A percentile compares a stretch with the other conserved stretches of the same genome.
Conservation (phyloP, 352 stramenopile genomes). For the Thraustotheca clavata region DNA sequence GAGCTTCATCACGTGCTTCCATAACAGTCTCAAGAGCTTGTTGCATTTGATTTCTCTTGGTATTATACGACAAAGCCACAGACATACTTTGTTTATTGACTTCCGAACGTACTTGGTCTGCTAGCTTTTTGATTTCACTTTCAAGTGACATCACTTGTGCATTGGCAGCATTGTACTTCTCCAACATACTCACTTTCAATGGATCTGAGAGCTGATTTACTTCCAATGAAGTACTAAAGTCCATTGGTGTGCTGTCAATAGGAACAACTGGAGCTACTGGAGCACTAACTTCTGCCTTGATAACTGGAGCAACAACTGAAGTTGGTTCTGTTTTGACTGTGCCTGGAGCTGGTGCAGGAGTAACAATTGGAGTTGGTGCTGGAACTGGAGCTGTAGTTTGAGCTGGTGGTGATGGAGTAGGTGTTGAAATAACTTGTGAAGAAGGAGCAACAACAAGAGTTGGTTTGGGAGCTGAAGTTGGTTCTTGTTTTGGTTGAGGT, state of each 20-base stretch:
- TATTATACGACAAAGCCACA: not conserved
- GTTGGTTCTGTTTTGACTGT: not conserved
- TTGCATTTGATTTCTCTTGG: slow-evolving; percentile 8
- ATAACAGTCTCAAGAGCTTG: not conserved
- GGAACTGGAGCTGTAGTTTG: not conserved
- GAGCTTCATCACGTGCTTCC: not conserved
- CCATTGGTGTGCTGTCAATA: not conserved
- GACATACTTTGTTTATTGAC: not conserved
- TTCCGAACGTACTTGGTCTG: not conserved
- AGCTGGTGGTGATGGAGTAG: not conserved
- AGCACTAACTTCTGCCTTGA: not conserved
- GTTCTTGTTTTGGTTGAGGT: not conserved
- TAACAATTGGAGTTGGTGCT: not conserved
- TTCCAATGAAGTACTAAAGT: no score
- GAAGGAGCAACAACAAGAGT: not conserved
- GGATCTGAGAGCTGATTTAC: no score
- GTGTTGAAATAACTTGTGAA: not conserved
- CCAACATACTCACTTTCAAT: slow-evolving; percentile 10
- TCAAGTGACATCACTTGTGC: not conserved
- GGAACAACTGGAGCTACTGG: not conserved
- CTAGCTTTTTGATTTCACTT: slow-evolving; percentile 6
- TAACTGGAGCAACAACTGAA: not conserved
- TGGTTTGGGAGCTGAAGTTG: not conserved
- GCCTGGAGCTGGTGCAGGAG: not conserved
- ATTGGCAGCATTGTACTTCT: slow-evolving; percentile 13